Evolutionary conservation across 345 rosid genomes (phyloP).

Genomic region (Draba incana): DNA sequence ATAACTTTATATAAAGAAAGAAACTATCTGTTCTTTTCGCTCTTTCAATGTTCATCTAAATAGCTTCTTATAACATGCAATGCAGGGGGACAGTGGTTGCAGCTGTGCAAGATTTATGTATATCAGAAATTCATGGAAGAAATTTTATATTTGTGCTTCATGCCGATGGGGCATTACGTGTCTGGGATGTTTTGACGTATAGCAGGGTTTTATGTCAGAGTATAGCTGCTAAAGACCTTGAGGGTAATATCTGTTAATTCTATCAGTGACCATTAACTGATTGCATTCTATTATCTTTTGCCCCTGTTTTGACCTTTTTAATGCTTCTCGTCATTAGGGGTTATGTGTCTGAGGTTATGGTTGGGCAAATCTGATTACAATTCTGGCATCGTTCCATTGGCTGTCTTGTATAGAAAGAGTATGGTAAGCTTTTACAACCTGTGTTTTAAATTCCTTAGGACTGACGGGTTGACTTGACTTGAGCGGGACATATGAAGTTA

Average conservation of each 20-base stretch:
- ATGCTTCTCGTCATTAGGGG: conserved; percentile 54
- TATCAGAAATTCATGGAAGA: conserved; percentile 56
- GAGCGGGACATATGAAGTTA: conserved; percentile 8
- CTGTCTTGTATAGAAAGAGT: conserved; percentile 54
- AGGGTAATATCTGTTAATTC: conserved; percentile 53
- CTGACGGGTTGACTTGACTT: conserved; percentile 26
- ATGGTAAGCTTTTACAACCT: conserved; percentile 51
- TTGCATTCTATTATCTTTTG: background rate
- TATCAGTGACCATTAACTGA: background rate
- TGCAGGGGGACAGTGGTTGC: conserved; percentile 73
- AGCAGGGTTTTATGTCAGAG: conserved; percentile 62
- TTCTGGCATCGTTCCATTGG: conserved; percentile 61
- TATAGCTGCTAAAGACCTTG: conserved; percentile 50
- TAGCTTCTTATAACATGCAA: conserved; percentile 19
- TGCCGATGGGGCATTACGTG: conserved; percentile 66
- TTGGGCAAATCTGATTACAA: conserved; percentile 55
- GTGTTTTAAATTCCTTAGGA: background rate
- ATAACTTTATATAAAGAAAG: conserved; percentile 14
- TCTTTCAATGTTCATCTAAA: conserved; percentile 2
- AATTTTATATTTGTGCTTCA: conserved; percentile 63
- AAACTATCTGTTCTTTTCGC: background rate
- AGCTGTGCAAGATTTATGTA: conserved; percentile 64
- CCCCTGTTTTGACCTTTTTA: conserved; percentile 21
- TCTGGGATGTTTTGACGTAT: conserved; percentile 65
- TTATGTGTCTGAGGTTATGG: conserved; percentile 62